A percentile compares a stretch with the other conserved stretches of the same genome.
Evolutionary conservation across 1,284 basidiomycete species (phyloP).

Genomic region (Cutaneotrichosporon dermatis): DNA sequence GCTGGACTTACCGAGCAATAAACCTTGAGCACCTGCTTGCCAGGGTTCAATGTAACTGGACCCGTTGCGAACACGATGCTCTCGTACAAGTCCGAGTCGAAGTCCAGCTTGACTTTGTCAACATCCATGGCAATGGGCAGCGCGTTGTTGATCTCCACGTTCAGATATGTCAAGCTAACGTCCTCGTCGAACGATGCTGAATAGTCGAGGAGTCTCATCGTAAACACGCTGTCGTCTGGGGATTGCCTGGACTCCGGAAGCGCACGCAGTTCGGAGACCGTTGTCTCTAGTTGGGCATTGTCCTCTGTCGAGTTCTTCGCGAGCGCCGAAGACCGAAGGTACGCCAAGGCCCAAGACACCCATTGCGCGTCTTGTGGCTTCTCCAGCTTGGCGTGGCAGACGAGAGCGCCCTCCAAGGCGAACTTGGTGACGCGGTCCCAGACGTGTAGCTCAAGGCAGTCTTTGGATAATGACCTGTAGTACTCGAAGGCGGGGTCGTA

Average conservation of each 20-base stretch:
- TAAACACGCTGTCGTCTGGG: slow-evolving; percentile 6
- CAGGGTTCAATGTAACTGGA: slow-evolving; percentile 24
- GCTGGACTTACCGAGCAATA: slow-evolving; percentile 32
- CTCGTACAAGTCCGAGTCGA: slow-evolving; percentile 29
- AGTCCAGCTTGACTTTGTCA: slow-evolving; percentile 28
- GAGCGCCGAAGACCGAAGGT: slow-evolving; percentile 32
- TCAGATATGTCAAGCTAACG: slow-evolving; percentile 26
- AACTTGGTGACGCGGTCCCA: slow-evolving; percentile 39
- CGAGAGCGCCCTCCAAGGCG: slow-evolving; percentile 34
- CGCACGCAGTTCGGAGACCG: slow-evolving; percentile 21
- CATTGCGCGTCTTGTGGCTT: slow-evolving; percentile 32
- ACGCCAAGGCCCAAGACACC: slow-evolving; percentile 40
- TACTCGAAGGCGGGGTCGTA: slow-evolving; percentile 34
- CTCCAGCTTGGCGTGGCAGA: slow-evolving; percentile 27
- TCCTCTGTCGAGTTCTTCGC: not conserved
- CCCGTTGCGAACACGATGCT: slow-evolving; percentile 30
- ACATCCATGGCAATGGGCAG: slow-evolving; percentile 28
- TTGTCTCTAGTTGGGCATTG: slow-evolving; percentile 9
- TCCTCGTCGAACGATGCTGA: slow-evolving; percentile 18
- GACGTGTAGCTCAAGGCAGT: slow-evolving; percentile 34
- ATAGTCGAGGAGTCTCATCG: slow-evolving; percentile 14
- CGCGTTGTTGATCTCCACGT: slow-evolving; percentile 31
- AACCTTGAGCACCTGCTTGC: slow-evolving; percentile 29
- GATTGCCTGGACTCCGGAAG: slow-evolving; percentile 13
- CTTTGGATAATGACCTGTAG: slow-evolving; percentile 30